phyloP scores from a whole-genome alignment of 441 rosid species.

The Gossypium schwendimanii region DNA sequence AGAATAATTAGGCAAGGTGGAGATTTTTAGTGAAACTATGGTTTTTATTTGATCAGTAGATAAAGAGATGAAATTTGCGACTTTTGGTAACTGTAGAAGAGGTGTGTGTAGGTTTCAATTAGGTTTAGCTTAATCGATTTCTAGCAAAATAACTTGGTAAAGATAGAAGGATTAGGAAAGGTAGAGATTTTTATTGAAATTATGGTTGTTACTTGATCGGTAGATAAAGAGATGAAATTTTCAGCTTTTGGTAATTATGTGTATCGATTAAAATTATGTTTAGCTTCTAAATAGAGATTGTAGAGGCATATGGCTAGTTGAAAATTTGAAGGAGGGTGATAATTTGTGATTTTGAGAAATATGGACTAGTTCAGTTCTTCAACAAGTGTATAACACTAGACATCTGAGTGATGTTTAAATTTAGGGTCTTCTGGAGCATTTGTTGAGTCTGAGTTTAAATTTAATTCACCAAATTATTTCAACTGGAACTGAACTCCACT shows the following conservation, averaged over 20 bases:
- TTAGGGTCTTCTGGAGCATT: neutral
- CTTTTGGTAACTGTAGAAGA: neutral
- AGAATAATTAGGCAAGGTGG: neutral
- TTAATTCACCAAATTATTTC: neutral
- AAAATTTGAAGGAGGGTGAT: neutral
- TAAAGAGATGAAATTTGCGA: neutral
- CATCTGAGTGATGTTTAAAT: neutral
- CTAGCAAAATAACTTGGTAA: neutral
- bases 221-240: neutral
- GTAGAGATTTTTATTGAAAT: neutral
- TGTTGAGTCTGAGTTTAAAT: neutral
- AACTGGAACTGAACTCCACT: neutral
- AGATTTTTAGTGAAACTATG: neutral
- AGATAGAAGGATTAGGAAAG: neutral
- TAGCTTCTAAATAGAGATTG: conserved; percentile 7
- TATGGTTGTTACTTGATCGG: neutral
- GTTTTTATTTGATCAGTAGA: neutral
- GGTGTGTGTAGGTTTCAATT: neutral
- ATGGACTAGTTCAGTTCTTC: neutral
- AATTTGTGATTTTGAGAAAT: neutral
- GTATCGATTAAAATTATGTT: too few species aligned
- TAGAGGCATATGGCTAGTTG: conserved; percentile 16
- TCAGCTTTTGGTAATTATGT: too few species aligned
- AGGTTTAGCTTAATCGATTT: neutral
- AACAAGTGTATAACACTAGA: neutral